Evolutionary conservation across 140 eudicot species (phyloP), one percentile per base, ranked within the genome.

Genomic region (Oenanthe javanica): DNA sequence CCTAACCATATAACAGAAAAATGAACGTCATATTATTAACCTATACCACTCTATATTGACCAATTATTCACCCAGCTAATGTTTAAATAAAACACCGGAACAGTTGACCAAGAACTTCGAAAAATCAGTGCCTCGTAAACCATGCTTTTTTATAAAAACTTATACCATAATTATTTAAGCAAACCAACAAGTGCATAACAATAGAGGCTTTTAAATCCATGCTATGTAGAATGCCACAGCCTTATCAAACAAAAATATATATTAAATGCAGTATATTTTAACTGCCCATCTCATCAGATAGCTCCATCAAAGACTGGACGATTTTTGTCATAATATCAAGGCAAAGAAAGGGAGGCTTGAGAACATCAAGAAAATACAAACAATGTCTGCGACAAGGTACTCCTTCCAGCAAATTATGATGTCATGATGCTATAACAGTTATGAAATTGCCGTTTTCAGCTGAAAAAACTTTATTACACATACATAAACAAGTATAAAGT

Each of bases 401-500:
- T 57, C 25, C 27, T n/a, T 19, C 1, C 64, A 57, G 64, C 64
- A 57, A 19, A 57, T 57, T 57, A 57, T 19, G 64, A 57, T 57
- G 64, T 57, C 64, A 57, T 16, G 5, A 18, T 55, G 63, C 63
- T 54, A 54, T 21, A 55, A 64, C 40, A n/a, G 42, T 23, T 23
- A 23, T 9, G 5, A 1, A 64, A 64, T 23, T 23, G 14, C 38
- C 3, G 16, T n/a, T 64, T 0, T 64, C 6, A 25, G 72, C 72
- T n/a, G 42, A 64, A 64, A 64, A 64, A 64, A 9, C 12, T n/a
- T 19, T 3, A 55, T 1, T 21, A 57, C 10, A 59, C 69, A 59
- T 69, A 8, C 67, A 71, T 71, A 71, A 71, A 71, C 76, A 71
- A 71, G 76, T 71, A 71, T 71, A 16, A 40, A 40, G 23, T 16